These are phyloP conservation scores for Syncephalastrum monosporum DNA, from an alignment of 371 early-diverging fungal species.

Conservation along the genomic window DNA sequence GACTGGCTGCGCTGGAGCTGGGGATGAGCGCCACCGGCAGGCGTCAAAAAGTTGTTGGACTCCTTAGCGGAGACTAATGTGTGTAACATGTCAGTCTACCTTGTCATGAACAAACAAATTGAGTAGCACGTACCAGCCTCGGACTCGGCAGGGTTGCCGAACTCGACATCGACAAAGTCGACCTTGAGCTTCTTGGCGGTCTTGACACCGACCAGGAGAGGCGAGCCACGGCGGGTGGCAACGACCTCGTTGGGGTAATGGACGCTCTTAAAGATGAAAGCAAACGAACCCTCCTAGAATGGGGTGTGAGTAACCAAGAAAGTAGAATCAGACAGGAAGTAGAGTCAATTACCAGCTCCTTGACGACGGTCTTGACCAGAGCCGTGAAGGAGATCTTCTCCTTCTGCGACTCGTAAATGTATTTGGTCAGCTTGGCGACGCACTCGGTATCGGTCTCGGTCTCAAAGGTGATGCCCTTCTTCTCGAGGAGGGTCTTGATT, in stretches of 20 bases:
- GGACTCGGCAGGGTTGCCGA: slow-evolving; percentile 19
- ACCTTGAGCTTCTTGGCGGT: slow-evolving; percentile 91
- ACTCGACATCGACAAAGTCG: slow-evolving; percentile 85
- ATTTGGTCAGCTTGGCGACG: slow-evolving; percentile 94
- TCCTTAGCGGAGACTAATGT: slow-evolving; percentile 21
- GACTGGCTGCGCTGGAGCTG: slow-evolving; percentile 83
- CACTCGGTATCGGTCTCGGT: slow-evolving; percentile 98
- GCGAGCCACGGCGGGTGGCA: slow-evolving; percentile 95
- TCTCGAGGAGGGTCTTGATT: slow-evolving; percentile 86
- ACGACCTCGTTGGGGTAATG: slow-evolving; percentile 93
- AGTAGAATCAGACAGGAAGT: slow-evolving; percentile 12
- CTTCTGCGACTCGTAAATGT: slow-evolving; percentile 91
- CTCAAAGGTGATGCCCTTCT: slow-evolving; percentile 93
- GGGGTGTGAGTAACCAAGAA: neutral
- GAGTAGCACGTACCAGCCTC: slow-evolving; percentile 11
- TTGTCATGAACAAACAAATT: neutral
- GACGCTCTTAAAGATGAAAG: slow-evolving; percentile 91
- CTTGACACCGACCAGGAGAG: slow-evolving; percentile 96
- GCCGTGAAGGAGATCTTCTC: slow-evolving; percentile 74
- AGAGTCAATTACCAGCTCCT: slow-evolving; percentile 71
- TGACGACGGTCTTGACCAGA: slow-evolving; percentile 89
- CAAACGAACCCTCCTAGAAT: slow-evolving; percentile 91
- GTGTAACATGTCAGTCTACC: neutral
- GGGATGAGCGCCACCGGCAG: slow-evolving; percentile 46
- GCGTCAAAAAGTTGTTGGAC: slow-evolving; percentile 27